phyloP scores from a whole-genome alignment of 2,329 filamentous ascomycete species.

The Magnaporthiopsis poae region DNA sequence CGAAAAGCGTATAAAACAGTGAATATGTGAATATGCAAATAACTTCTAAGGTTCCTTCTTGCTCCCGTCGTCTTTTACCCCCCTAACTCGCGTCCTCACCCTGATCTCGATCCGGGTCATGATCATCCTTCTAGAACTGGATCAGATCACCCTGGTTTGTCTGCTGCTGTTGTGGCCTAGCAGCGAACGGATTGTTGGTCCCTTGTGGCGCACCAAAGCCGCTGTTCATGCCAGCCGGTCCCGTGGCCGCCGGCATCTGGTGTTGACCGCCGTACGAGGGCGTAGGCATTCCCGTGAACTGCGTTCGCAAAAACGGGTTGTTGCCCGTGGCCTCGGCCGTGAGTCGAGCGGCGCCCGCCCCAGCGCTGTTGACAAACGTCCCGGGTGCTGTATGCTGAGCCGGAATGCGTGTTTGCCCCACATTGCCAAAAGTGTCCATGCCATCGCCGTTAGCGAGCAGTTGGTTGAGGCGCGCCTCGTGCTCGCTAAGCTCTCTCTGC shows the following conservation, averaged over 20 bases:
- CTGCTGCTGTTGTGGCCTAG: conserved; percentile 42
- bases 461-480: conserved; percentile 70
- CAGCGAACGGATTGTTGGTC: conserved; percentile 50
- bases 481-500: conserved; percentile 49
- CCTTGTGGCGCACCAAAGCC: conserved; percentile 33
- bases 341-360: conserved; percentile 63
- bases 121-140: conserved; percentile 40
- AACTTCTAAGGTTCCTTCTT: background rate
- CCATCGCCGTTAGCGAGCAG: conserved; percentile 81
- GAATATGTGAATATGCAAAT: background rate
- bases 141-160: conserved; percentile 45
- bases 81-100: background rate
- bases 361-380: conserved; percentile 92
- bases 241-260: conserved; percentile 46
- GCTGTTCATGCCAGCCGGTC: conserved; percentile 35
- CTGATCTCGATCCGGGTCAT: background rate
- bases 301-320: conserved; percentile 80
- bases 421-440: conserved; percentile 94
- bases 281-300: conserved; percentile 68
- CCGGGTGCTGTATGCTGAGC: conserved; percentile 93
- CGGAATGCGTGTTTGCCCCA: conserved; percentile 89
- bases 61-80: background rate
- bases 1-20: background rate
- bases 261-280: conserved; percentile 43
- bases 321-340: conserved; percentile 64